These are phyloP conservation scores for Paralagenidium karlingii DNA, from an alignment of 352 stramenopile species.

Conservation along the genomic window DNA sequence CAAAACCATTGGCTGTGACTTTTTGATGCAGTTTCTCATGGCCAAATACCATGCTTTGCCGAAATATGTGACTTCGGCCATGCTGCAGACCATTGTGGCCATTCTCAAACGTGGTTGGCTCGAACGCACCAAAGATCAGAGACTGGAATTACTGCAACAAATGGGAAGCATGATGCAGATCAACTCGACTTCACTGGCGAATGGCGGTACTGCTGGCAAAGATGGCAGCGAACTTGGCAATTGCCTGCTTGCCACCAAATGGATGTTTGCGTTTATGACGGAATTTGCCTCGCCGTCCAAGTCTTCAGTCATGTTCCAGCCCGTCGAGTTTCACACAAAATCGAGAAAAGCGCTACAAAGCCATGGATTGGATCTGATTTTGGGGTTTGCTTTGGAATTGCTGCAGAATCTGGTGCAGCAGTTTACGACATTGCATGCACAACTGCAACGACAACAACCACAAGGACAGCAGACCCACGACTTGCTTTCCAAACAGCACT, in stretches of 20 bases:
- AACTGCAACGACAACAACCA: not conserved
- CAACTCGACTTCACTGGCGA: too few species aligned
- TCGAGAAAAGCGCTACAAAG: slow-evolving; percentile 46
- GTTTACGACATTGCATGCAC: slow-evolving; percentile 19
- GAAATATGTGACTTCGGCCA: slow-evolving; percentile 38
- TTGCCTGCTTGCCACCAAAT: slow-evolving; percentile 53
- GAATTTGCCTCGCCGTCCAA: slow-evolving; percentile 74
- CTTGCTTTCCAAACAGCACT: slow-evolving; percentile 21
- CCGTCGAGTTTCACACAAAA: slow-evolving; percentile 74
- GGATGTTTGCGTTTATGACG: slow-evolving; percentile 73
- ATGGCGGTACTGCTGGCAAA: not conserved
- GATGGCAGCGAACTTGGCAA: slow-evolving; percentile 12
- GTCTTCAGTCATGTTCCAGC: slow-evolving; percentile 68
- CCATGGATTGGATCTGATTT: slow-evolving; percentile 38
- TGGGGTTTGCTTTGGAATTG: slow-evolving; percentile 43
- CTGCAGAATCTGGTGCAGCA: slow-evolving; percentile 62
- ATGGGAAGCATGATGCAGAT: slow-evolving; percentile 51
- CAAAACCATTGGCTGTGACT: too few species aligned
- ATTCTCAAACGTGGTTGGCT: slow-evolving; percentile 78
- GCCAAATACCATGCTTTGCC: slow-evolving; percentile 31
- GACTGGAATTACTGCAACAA: slow-evolving; percentile 18
- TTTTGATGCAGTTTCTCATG: slow-evolving; percentile 73
- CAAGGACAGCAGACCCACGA: slow-evolving; percentile 1
- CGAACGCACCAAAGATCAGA: slow-evolving; percentile 36
- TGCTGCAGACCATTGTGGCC: slow-evolving; percentile 61